phyloP scores from a whole-genome alignment of 805 yeast genomes.

The Yamadazyma phyllophila region DNA sequence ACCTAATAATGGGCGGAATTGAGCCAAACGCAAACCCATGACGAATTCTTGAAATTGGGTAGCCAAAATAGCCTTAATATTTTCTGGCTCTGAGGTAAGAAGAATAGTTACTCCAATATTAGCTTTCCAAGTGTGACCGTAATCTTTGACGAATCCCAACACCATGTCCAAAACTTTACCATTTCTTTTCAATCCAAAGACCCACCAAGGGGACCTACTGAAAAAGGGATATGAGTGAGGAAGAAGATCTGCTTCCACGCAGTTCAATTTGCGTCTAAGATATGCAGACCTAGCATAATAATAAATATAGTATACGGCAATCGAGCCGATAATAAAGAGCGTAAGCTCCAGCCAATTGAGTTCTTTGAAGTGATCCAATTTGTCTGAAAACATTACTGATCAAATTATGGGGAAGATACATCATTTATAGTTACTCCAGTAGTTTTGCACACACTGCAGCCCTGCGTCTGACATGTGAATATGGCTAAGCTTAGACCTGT shows the following conservation, averaged over 20 bases:
- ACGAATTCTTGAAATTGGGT: conserved; percentile 34
- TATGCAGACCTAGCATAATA: conserved; percentile 4
- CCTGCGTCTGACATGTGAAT: not conserved
- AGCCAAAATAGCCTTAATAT: conserved; percentile 32
- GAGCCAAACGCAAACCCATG: conserved; percentile 29
- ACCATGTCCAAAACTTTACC: conserved; percentile 14
- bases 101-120: conserved; percentile 21
- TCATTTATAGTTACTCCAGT: not conserved
- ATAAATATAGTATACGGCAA: conserved; percentile 2
- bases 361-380: not conserved
- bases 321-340: not conserved
- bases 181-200: conserved; percentile 12
- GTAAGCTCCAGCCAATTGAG: not conserved
- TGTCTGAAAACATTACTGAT: conserved; percentile 1
- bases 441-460: not conserved
- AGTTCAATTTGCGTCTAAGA: conserved; percentile 12
- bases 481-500: not conserved
- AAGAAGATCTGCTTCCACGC: conserved; percentile 10
- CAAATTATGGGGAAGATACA: not conserved
- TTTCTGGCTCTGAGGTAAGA: conserved; percentile 31
- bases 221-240: conserved; percentile 17
- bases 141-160: conserved; percentile 12
- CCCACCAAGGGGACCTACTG: conserved; percentile 11
- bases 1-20: conserved; percentile 30
- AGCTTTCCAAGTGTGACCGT: conserved; percentile 16